Base-by-base conservation (phyloP, 176 grass and related monocot species). In the Oryza nivara region DNA sequence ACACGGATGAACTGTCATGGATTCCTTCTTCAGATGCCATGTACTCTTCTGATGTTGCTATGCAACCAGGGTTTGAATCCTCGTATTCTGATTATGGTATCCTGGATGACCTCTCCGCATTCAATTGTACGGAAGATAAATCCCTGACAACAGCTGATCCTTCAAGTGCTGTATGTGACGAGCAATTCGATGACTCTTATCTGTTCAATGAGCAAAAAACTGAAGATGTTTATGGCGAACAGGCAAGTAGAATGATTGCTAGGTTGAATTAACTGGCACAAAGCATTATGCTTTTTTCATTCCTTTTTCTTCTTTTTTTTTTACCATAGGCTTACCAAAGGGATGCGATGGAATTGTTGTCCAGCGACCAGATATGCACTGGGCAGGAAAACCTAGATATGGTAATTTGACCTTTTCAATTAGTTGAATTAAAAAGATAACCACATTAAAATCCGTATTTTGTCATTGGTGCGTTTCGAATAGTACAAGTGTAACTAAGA, bases 11-110 rank as follows among this genome's bases (percentile, higher is more conserved):
- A 34, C 65, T 98, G 75, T 90, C 92, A 75, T 95, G 89, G 95
- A 82, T 95, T 88, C 86, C 90, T 74, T 91, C 92, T 68, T 93
- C 92, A 90, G 79, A 93, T 82, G 51, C 66, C 25, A 84, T 95
- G 72, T 95, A 95, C 68, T 79, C 91, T 46, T 91, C 90, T 71
- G 88, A 90, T 74, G 80, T 86, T 89, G 81, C 83, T 75, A 17
- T 89, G 76, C 76, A 84, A 60, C 44, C 86, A 68, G 88, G 70
- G 45, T 86, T 93, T 80, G 68, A 68, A 26, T 67, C 88, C 11
- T 81, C 92, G 36, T 91, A 87, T 88, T 82, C 89, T 46, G 84
- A 92, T 54, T 89, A 91, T 77, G 81, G 54, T 68, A 68, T 91
- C 8, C 74, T 89, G 84, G 90, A 89, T 92, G 87, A 85, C 56